These are phyloP conservation scores for Nicotiana knightiana DNA, from an alignment of 257 asterid genomes.

Conservation along the genomic window DNA sequence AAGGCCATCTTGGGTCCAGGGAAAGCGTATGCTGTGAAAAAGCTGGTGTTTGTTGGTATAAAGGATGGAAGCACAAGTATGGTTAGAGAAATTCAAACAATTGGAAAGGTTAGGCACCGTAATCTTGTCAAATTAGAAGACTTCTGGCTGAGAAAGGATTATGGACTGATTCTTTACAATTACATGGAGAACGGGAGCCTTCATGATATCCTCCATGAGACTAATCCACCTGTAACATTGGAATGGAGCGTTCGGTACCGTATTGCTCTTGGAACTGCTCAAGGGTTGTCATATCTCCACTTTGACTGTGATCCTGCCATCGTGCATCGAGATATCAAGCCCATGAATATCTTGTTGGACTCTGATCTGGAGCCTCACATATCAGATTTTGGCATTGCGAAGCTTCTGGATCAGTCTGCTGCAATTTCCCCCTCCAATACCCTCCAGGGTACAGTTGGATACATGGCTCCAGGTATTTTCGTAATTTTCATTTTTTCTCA, in stretches of 20 bases:
- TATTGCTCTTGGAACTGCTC: constrained; percentile 74
- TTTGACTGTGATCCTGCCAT: constrained; percentile 80
- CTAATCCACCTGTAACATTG: constrained; percentile 25
- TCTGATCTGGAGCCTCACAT: constrained; percentile 73
- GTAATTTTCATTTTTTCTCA: neutral
- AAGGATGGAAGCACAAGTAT: constrained; percentile 48
- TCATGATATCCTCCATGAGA: constrained; percentile 55
- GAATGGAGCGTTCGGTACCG: constrained; percentile 55
- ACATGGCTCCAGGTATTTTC: constrained; percentile 78
- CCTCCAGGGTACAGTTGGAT: constrained; percentile 66
- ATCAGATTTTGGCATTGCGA: constrained; percentile 84
- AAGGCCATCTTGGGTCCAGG: constrained; percentile 49
- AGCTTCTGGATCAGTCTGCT: constrained; percentile 62
- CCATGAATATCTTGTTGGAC: constrained; percentile 70
- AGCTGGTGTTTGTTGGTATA: constrained; percentile 40
- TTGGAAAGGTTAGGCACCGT: constrained; percentile 79
- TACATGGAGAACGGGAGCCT: constrained; percentile 82
- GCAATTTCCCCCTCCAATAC: constrained; percentile 29
- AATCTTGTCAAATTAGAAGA: constrained; percentile 62
- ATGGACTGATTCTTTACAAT: constrained; percentile 55
- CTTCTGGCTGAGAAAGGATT: constrained; percentile 75
- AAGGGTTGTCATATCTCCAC: constrained; percentile 73
- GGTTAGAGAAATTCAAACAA: constrained; percentile 65
- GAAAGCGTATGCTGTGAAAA: constrained; percentile 63
- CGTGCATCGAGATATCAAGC: constrained; percentile 69